phyloP scores from a whole-genome alignment of 176 grass and related monocot genomes.

The Otatea glauca region DNA sequence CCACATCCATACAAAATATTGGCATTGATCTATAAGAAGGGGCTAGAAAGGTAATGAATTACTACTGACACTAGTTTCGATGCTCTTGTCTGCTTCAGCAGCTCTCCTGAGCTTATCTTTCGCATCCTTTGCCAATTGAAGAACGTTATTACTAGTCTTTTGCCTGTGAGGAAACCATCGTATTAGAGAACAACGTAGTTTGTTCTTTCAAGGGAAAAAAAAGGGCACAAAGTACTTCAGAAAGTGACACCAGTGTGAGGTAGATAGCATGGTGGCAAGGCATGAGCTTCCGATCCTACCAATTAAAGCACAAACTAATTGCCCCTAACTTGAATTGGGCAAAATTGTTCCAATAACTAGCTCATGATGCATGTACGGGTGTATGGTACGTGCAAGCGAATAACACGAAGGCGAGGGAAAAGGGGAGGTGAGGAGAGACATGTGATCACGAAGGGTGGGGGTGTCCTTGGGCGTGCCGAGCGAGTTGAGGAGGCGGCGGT shows the following conservation, averaged over 20 bases:
- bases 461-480: conserved; percentile 91
- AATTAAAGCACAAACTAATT: conserved; percentile 16
- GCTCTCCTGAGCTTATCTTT: conserved; percentile 78
- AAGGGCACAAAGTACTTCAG: neutral
- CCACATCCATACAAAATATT: neutral
- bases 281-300: conserved; percentile 25
- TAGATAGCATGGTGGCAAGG: neutral
- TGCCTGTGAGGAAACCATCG: conserved; percentile 56
- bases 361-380: neutral
- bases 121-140: conserved; percentile 77
- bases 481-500: conserved; percentile 93
- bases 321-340: conserved; percentile 1
- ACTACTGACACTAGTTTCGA: conserved; percentile 69
- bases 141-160: conserved; percentile 71
- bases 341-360: neutral
- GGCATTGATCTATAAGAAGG: conserved; percentile 9
- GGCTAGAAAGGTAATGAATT: conserved; percentile 8
- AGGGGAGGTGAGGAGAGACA: conserved; percentile 46
- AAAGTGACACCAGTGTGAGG: conserved; percentile 22
- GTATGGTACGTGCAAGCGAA: conserved; percentile 15
- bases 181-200: neutral
- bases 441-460: conserved; percentile 73
- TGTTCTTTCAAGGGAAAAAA: neutral
- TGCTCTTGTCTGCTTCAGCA: conserved; percentile 64
- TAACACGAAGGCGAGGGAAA: neutral